Evolutionary conservation across 2,329 filamentous ascomycete genomes (phyloP), one percentile per base, ranked within the genome.

Genomic region (Colletotrichum acutatum): DNA sequence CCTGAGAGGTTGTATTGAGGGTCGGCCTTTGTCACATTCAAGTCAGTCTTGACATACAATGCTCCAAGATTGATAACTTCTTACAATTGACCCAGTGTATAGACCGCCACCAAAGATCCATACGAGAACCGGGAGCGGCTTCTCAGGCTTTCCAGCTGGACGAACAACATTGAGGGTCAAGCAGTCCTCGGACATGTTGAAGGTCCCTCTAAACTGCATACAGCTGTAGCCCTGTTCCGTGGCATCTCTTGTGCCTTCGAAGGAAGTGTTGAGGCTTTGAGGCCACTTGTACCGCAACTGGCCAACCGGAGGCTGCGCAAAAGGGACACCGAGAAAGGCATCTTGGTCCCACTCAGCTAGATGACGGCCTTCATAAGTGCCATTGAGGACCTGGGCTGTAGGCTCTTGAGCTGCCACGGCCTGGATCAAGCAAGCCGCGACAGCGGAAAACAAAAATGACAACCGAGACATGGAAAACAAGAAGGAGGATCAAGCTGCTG

Each of bases 1-100:
- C 87, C 90, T 26, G 89, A 90, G 46, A 92, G 84, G 76, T 93
- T 93, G 78, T 93, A 93, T 66, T 90, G 86, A 5, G 86, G 83
- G 72, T 91, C 89, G 74, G 81, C 76, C 75, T 72, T 3, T 19
- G 42, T 76, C 64, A 12, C 49, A 46, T 49, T 63, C 8, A 37
- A 34, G n/a, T 69, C 46, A 68, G 65, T 60, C 37, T 49, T 3
- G 16, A 42, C 5, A 4, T 8, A 26, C 19, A 14, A 46, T 6
- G 19, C 5, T 16, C 14, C 1, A 16, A 19, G 14, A 8, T 49
- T n/a, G 19, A 7, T 32, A 14, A 22, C 5, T 24, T 16, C 66
- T n/a, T 53, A 72, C 71, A 52, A 85, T 78, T 78, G 85, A 83
- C 1, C 90, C 90, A 37, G 84, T 81, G 64, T 82, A 85, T 11